Conservation (phyloP, 164 flowering plant species). For the Aristolochia contorta region DNA sequence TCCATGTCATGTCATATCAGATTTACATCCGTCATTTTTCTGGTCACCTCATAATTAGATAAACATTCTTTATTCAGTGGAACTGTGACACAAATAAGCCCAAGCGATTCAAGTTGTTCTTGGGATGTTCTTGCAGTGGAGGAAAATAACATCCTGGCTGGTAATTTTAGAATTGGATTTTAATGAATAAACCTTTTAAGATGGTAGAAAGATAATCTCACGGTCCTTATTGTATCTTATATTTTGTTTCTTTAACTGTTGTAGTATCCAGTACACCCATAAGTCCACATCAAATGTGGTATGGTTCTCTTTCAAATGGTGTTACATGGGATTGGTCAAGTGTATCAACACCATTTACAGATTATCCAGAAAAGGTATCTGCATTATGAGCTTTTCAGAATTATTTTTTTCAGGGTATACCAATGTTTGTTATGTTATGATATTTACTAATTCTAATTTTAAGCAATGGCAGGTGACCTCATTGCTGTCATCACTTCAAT, state of each 20-base stretch:
- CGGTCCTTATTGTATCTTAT: background rate
- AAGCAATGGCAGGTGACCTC: constrained; percentile 40
- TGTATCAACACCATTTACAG: constrained; percentile 48
- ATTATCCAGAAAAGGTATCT: constrained; percentile 58
- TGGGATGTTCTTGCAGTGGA: constrained; percentile 80
- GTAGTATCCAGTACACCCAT: constrained; percentile 82
- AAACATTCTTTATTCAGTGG: constrained; percentile 38
- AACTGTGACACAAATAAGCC: constrained; percentile 48
- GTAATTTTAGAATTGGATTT: constrained; percentile 27
- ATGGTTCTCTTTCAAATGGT: constrained; percentile 31
- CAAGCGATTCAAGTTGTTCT: constrained; percentile 45
- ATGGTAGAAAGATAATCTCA: background rate
- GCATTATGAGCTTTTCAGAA: background rate
- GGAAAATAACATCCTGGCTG: constrained; percentile 75
- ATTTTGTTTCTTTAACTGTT: constrained; percentile 5
- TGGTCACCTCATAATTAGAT: background rate
- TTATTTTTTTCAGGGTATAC: background rate
- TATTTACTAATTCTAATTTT: constrained; percentile 1
- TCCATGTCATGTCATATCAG: background rate
- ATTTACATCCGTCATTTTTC: too few relatives aligned
- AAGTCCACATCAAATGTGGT: constrained; percentile 64
- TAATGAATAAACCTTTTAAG: background rate
- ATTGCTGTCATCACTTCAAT: constrained; percentile 52
- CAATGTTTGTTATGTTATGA: background rate
- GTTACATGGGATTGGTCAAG: constrained; percentile 67